Evolutionary conservation across 257 asterid species (phyloP).

Genomic region (Craterostigma plantagineum): DNA sequence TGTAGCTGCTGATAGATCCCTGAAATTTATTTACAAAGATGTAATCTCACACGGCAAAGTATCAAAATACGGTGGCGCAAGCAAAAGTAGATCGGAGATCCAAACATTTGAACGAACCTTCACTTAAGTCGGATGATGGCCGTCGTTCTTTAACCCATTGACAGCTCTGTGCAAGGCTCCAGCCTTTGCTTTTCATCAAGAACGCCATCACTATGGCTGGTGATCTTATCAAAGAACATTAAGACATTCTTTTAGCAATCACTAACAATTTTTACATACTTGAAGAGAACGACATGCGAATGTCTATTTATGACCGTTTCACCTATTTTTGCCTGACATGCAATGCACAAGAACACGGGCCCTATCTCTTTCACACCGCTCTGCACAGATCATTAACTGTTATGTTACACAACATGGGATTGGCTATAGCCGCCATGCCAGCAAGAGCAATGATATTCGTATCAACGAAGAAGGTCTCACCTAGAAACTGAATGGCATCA

Average conservation of each 20-base stretch:
- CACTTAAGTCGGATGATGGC: conserved; percentile 54
- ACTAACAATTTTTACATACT: background rate
- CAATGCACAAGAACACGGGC: conserved; percentile 96
- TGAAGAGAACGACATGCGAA: too few relatives aligned
- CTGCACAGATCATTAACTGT: conserved; percentile 22
- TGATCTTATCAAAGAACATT: conserved; percentile 29
- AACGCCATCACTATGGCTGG: conserved; percentile 91
- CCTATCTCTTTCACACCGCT: conserved; percentile 65
- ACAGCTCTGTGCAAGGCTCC: conserved; percentile 75
- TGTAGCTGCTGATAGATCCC: conserved; percentile 62
- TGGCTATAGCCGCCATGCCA: too few relatives aligned
- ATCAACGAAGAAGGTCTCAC: conserved; percentile 14
- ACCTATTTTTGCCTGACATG: conserved; percentile 93
- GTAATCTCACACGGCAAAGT: background rate
- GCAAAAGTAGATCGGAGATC: too few relatives aligned
- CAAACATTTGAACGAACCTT: conserved; percentile 25
- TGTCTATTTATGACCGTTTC: conserved; percentile 2
- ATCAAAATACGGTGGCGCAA: too few relatives aligned
- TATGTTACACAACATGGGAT: too few relatives aligned
- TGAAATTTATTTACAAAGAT: conserved; percentile 15
- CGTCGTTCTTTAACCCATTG: conserved; percentile 95
- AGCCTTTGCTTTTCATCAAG: conserved; percentile 88
- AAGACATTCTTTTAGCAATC: conserved; percentile 3
- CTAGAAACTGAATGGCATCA: conserved; percentile 73
- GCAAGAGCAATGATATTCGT: too few relatives aligned